Evolutionary conservation across 2,329 filamentous ascomycete genomes (phyloP).

Genomic region (Bimuria novae-zelandiae): DNA sequence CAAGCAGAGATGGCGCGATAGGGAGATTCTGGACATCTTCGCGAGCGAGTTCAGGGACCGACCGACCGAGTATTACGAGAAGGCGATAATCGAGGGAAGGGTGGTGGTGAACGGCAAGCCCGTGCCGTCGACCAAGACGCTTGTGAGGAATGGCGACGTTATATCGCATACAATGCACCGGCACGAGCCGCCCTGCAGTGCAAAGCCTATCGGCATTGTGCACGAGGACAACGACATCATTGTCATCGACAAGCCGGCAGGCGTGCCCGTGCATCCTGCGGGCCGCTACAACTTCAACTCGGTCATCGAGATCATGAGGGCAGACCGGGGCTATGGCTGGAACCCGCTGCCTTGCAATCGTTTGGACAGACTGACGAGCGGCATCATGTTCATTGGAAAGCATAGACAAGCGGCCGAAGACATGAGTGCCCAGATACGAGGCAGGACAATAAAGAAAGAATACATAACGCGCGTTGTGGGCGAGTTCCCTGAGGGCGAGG

Average conservation of each 20-base stretch:
- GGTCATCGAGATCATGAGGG: slow-evolving; percentile 88
- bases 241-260: slow-evolving; percentile 95
- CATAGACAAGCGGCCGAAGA: slow-evolving; percentile 76
- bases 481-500: slow-evolving; percentile 86
- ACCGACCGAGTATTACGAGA: slow-evolving; percentile 78
- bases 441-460: slow-evolving; percentile 87
- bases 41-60: slow-evolving; percentile 89
- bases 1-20: slow-evolving; percentile 89
- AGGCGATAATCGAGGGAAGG: slow-evolving; percentile 77
- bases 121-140: slow-evolving; percentile 66
- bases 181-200: slow-evolving; percentile 91
- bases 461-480: slow-evolving; percentile 92
- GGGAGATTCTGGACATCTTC: slow-evolving; percentile 84
- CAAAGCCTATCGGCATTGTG: slow-evolving; percentile 76
- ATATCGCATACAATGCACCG: slow-evolving; percentile 93
- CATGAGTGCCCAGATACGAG: slow-evolving; percentile 75
- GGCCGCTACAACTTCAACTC: slow-evolving; percentile 97
- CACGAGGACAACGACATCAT: slow-evolving; percentile 93
- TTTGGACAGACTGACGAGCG: slow-evolving; percentile 91
- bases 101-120: slow-evolving; percentile 79
- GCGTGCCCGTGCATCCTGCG: slow-evolving; percentile 92
- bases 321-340: slow-evolving; percentile 66
- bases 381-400: slow-evolving; percentile 98
- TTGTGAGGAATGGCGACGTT: slow-evolving; percentile 85
- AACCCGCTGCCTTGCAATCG: slow-evolving; percentile 80